Evolutionary conservation across 2,329 filamentous ascomycete genomes (phyloP).

Genomic region (Arthrinium phaeospermum): DNA sequence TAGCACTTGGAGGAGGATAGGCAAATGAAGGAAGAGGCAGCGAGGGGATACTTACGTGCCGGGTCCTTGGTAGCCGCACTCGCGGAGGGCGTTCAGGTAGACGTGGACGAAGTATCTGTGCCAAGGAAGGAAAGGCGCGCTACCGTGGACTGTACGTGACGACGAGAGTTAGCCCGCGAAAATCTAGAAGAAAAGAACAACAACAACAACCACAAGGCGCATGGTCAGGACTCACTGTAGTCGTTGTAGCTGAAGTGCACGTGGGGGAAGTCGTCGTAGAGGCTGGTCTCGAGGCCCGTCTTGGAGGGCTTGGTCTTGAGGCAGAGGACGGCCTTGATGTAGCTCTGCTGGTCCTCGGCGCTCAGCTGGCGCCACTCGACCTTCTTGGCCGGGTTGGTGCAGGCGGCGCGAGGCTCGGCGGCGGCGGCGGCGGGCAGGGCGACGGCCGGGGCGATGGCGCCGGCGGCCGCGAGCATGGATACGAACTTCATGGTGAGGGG

Average conservation of each 20-base stretch:
- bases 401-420: background rate
- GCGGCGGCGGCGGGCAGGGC: background rate
- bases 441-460: background rate
- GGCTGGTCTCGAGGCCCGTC: slow-evolving; percentile 30
- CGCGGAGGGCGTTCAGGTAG: slow-evolving; percentile 37
- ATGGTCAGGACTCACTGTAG: slow-evolving; percentile 23
- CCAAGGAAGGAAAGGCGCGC: slow-evolving; percentile 41
- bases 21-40: background rate
- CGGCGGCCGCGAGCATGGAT: background rate
- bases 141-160: slow-evolving; percentile 34
- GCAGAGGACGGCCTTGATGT: slow-evolving; percentile 38
- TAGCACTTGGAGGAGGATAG: background rate
- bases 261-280: slow-evolving; percentile 42
- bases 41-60: background rate
- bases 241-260: slow-evolving; percentile 33
- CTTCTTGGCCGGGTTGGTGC: slow-evolving; percentile 11
- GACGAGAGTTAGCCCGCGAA: background rate
- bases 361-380: slow-evolving; percentile 28
- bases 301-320: slow-evolving; percentile 34
- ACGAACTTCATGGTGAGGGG: slow-evolving; percentile 13
- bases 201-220: background rate
- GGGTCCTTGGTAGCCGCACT: slow-evolving; percentile 33
- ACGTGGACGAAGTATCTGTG: slow-evolving; percentile 42
- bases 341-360: slow-evolving; percentile 26
- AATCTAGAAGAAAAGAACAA: too few relatives aligned